These are phyloP conservation scores for Cladosporium sp. DNA, from an alignment of 2,329 filamentous ascomycete genomes.

Conservation along the genomic window DNA sequence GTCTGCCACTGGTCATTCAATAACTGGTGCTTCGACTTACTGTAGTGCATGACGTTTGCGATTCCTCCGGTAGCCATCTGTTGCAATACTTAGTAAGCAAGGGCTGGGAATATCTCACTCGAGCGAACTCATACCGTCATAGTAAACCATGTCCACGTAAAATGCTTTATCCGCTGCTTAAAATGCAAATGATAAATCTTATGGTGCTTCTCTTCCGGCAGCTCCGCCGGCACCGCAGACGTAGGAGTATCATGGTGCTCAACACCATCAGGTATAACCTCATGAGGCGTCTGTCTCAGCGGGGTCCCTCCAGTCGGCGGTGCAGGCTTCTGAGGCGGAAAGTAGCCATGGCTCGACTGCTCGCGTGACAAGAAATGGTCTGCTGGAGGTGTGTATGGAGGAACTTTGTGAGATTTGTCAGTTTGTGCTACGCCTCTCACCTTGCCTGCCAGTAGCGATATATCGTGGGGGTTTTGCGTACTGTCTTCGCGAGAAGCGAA, in stretches of 20 bases:
- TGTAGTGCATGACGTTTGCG: conserved; percentile 58
- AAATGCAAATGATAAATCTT: conserved; percentile 35
- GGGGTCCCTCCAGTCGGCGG: conserved; percentile 3
- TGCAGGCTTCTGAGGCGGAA: conserved; percentile 7
- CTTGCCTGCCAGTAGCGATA: neutral
- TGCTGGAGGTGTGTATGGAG: conserved; percentile 8
- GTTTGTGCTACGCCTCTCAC: neutral
- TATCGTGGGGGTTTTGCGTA: neutral
- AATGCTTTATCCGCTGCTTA: conserved; percentile 59
- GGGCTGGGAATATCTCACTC: too few relatives aligned
- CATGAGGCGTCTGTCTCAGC: neutral
- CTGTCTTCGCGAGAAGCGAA: conserved; percentile 3
- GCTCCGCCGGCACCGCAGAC: neutral
- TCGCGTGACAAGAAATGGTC: conserved; percentile 1
- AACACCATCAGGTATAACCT: neutral
- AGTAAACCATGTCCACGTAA: conserved; percentile 80
- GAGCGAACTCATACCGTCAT: conserved; percentile 47
- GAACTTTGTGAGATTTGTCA: neutral
- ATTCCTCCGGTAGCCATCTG: conserved; percentile 57
- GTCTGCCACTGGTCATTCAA: neutral
- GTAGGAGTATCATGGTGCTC: neutral
- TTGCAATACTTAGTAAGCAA: conserved; percentile 40
- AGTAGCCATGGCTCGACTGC: conserved; percentile 5
- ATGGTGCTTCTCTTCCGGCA: neutral
- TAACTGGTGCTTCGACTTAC: conserved; percentile 45